Percentiles rank a stretch among this genome's conserved stretches.
phyloP scores from a whole-genome alignment of 2,329 filamentous ascomycete genomes.

The Metarhizium sp. region DNA sequence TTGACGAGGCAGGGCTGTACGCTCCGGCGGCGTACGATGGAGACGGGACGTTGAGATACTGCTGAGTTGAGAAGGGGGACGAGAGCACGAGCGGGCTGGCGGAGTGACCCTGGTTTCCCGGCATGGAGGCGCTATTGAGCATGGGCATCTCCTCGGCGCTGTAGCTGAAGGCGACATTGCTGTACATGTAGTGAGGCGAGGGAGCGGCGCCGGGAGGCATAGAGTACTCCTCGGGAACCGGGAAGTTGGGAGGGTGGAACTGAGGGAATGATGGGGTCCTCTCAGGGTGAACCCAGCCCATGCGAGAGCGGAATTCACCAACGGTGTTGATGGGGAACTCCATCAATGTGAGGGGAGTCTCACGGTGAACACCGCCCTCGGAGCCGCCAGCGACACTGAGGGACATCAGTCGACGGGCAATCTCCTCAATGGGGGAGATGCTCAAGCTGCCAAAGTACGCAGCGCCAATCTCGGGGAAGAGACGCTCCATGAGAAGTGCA shows the following conservation, averaged over 20 bases:
- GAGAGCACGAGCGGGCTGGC: conserved; percentile 47
- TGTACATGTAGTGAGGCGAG: conserved; percentile 38
- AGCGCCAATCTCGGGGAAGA: conserved; percentile 85
- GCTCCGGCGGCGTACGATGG: conserved; percentile 45
- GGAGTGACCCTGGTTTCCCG: conserved; percentile 31
- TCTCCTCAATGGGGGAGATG: conserved; percentile 75
- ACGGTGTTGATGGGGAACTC: conserved; percentile 63
- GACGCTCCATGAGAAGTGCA: conserved; percentile 76
- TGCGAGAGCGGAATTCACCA: conserved; percentile 56
- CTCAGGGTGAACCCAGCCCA: conserved; percentile 56
- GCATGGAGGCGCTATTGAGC: conserved; percentile 38
- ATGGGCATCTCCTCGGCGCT: conserved; percentile 53
- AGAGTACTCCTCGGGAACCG: conserved; percentile 33
- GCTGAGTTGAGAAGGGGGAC: conserved; percentile 43
- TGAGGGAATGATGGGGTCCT: conserved; percentile 52
- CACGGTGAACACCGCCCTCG: conserved; percentile 42
- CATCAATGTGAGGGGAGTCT: conserved; percentile 56
- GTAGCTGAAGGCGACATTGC: conserved; percentile 52
- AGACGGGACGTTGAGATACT: conserved; percentile 56
- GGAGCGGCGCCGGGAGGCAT: conserved; percentile 20
- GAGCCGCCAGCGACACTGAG: conserved; percentile 52
- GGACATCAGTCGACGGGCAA: conserved; percentile 63
- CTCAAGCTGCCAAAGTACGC: conserved; percentile 80
- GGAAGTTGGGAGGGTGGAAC: conserved; percentile 48
- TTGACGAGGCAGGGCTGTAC: conserved; percentile 55